Evolutionary conservation across 1,284 basidiomycete species (phyloP).

Genomic region (Trichosporon asahii): DNA sequence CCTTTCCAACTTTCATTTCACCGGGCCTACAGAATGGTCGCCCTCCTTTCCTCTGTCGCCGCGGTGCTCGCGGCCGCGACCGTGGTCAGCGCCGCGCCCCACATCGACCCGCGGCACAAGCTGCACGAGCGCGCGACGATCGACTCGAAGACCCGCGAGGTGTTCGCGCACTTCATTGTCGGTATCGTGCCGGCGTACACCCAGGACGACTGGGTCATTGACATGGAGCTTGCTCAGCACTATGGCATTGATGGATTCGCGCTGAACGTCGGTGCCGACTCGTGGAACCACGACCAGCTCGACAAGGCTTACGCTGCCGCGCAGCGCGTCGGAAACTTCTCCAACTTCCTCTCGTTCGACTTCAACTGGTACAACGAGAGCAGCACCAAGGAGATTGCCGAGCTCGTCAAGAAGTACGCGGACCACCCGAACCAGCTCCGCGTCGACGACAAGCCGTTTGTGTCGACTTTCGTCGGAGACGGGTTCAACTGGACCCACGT

Average conservation of each 20-base stretch:
- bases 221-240: conserved; percentile 42
- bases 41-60: background rate
- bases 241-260: conserved; percentile 50
- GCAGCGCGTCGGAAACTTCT: conserved; percentile 33
- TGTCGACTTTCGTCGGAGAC: conserved; percentile 49
- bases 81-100: background rate
- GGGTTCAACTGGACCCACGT: conserved; percentile 43
- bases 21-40: background rate
- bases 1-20: background rate
- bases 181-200: conserved; percentile 58
- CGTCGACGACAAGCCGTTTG: conserved; percentile 45
- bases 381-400: conserved; percentile 21
- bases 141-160: conserved; percentile 22
- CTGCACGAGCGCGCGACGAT: conserved; percentile 1
- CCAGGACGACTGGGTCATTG: conserved; percentile 36
- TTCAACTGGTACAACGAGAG: conserved; percentile 49
- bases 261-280: conserved; percentile 48
- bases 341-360: conserved; percentile 49
- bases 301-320: conserved; percentile 45
- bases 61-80: background rate
- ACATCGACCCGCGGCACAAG: background rate
- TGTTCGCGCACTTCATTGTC: conserved; percentile 64
- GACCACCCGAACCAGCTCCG: conserved; percentile 33
- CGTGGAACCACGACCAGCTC: conserved; percentile 42
- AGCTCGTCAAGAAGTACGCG: conserved; percentile 35